Percentiles rank a stretch among this genome's conserved stretches.
These are phyloP conservation scores for Fusarium clavum DNA, from an alignment of 2,329 filamentous ascomycete species.

Conservation along the genomic window DNA sequence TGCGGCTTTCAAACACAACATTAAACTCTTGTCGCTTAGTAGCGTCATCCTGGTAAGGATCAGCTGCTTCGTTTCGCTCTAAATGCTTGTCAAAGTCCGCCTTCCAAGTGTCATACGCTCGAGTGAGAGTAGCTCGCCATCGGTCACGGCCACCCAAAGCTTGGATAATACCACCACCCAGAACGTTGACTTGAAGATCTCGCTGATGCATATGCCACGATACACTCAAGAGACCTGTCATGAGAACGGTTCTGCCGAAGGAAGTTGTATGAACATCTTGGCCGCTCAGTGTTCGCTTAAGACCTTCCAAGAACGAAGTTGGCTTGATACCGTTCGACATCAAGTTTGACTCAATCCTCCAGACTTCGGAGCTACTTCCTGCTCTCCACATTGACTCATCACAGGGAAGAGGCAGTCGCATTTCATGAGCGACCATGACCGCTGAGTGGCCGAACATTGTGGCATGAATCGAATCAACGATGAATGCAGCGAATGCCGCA, in stretches of 20 bases:
- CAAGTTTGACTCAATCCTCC: slow-evolving; percentile 82
- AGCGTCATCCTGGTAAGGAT: slow-evolving; percentile 67
- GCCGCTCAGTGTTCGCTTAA: slow-evolving; percentile 89
- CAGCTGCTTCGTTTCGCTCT: slow-evolving; percentile 65
- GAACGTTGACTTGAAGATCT: slow-evolving; percentile 89
- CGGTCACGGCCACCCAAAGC: slow-evolving; percentile 89
- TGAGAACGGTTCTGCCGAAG: slow-evolving; percentile 91
- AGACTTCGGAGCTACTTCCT: slow-evolving; percentile 86
- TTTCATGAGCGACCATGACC: slow-evolving; percentile 96
- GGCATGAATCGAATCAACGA: slow-evolving; percentile 94
- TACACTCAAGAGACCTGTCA: slow-evolving; percentile 92
- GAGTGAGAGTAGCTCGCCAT: slow-evolving; percentile 86
- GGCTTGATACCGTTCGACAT: slow-evolving; percentile 85
- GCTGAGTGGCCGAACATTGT: slow-evolving; percentile 98
- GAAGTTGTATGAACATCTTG: slow-evolving; percentile 89
- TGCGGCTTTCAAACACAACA: slow-evolving; percentile 84
- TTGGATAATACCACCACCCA: slow-evolving; percentile 77
- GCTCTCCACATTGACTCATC: slow-evolving; percentile 95
- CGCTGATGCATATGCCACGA: slow-evolving; percentile 98
- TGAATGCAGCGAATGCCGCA: slow-evolving; percentile 92
- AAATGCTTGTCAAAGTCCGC: slow-evolving; percentile 88
- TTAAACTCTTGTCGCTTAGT: slow-evolving; percentile 71
- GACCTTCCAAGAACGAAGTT: slow-evolving; percentile 87
- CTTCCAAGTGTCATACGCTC: slow-evolving; percentile 95
- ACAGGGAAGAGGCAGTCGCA: slow-evolving; percentile 90